Percentiles rank a stretch among this genome's conserved stretches.
phyloP scores from a whole-genome alignment of 202 grass and related monocot species.

The Setaria viridis region DNA sequence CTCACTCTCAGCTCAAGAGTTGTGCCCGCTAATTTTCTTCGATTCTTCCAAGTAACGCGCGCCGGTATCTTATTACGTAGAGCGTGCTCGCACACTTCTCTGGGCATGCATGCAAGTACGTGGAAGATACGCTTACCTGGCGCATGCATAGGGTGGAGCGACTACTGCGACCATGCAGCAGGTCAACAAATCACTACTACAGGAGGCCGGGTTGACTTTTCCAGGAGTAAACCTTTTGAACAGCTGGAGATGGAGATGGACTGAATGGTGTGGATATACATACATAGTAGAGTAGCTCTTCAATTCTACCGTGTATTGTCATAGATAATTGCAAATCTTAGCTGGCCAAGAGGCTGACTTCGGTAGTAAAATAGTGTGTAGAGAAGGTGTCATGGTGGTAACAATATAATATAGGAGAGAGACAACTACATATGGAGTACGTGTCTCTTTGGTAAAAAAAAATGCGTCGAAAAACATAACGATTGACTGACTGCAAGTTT shows the following conservation, averaged over 20 bases:
- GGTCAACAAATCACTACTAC: neutral
- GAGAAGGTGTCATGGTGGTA: no score
- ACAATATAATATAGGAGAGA: no score
- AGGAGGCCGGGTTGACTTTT: neutral
- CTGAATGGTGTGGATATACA: neutral
- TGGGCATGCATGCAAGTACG: neutral
- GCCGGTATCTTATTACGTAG: neutral
- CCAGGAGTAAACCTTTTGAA: neutral
- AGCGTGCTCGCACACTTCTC: conserved; percentile 12
- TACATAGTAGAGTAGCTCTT: neutral
- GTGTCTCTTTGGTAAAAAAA: no score
- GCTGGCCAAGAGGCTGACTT: no score
- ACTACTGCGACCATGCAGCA: neutral
- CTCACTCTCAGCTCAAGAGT: neutral
- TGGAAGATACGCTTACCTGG: conserved; percentile 9
- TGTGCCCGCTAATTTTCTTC: neutral
- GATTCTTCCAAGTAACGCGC: neutral
- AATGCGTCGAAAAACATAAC: no score
- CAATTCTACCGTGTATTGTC: neutral
- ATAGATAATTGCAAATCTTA: no score
- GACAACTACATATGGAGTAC: no score
- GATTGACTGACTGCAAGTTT: no score
- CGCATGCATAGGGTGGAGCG: neutral
- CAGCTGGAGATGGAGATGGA: neutral
- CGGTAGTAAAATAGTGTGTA: no score